phyloP scores from a whole-genome alignment of 2,329 filamentous ascomycete genomes.

The Cercospora sp. region DNA sequence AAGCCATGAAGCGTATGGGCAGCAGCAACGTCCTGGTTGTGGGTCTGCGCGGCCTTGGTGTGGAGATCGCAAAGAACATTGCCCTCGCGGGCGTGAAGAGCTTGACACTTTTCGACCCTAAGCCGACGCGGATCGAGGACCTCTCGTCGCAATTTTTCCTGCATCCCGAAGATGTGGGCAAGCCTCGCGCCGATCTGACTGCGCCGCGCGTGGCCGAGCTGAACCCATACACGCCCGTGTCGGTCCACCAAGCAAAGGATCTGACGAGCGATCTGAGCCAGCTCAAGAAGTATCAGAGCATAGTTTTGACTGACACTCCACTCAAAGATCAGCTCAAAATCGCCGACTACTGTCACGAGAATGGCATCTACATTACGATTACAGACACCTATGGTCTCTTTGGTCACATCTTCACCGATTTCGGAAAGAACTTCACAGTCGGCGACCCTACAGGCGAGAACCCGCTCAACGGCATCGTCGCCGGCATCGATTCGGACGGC shows the following conservation, averaged over 20 bases:
- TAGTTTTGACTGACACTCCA: conserved; percentile 84
- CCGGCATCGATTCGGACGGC: conserved; percentile 84
- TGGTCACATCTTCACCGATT: conserved; percentile 94
- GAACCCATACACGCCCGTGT: conserved; percentile 92
- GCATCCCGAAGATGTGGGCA: conserved; percentile 81
- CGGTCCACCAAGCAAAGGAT: conserved; percentile 65
- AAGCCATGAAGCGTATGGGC: conserved; percentile 98
- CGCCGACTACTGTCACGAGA: conserved; percentile 89
- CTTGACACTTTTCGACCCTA: conserved; percentile 87
- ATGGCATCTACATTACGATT: conserved; percentile 86
- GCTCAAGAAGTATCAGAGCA: conserved; percentile 87
- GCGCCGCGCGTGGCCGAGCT: conserved; percentile 89
- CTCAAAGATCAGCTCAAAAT: conserved; percentile 79
- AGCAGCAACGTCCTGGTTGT: conserved; percentile 91
- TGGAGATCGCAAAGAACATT: conserved; percentile 98
- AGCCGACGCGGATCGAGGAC: conserved; percentile 79
- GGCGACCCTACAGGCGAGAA: conserved; percentile 90
- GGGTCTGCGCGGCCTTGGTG: conserved; percentile 89
- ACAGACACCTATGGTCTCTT: conserved; percentile 92
- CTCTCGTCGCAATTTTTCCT: conserved; percentile 98
- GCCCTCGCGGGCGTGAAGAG: conserved; percentile 98
- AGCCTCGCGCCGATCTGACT: conserved; percentile 83
- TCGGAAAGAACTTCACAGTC: conserved; percentile 89
- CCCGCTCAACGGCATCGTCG: conserved; percentile 82
- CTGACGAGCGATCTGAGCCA: conserved; percentile 75